Evolutionary conservation across 257 asterid species (phyloP).

Genomic region (Nicotiana undulata): DNA sequence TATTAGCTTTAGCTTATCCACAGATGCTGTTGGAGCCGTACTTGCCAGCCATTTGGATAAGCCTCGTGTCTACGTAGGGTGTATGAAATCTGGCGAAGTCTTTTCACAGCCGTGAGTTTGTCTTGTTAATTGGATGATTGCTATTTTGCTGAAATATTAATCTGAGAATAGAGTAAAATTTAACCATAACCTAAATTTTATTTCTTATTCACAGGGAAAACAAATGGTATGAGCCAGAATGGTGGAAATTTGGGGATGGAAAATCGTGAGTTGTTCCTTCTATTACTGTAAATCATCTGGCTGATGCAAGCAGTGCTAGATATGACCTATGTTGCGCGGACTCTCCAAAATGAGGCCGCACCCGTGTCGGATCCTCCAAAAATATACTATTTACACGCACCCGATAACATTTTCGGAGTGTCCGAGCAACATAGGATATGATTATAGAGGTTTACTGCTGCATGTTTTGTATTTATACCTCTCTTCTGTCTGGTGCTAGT

Average conservation of each 20-base stretch:
- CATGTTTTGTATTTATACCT: background rate
- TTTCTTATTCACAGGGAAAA: slow-evolving; percentile 41
- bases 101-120: slow-evolving; percentile 70
- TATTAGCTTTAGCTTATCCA: slow-evolving; percentile 11
- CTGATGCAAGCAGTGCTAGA: background rate
- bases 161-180: background rate
- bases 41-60: slow-evolving; percentile 71
- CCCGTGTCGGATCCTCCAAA: too few species aligned
- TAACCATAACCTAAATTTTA: background rate
- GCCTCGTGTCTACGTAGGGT: slow-evolving; percentile 73
- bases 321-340: too few species aligned
- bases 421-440: too few species aligned
- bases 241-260: slow-evolving; percentile 98
- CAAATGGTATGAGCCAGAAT: slow-evolving; percentile 93
- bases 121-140: background rate
- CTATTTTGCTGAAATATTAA: background rate
- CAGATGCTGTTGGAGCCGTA: slow-evolving; percentile 74
- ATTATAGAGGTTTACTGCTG: background rate
- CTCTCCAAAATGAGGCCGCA: too few species aligned
- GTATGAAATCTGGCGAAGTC: slow-evolving; percentile 96
- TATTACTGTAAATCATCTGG: slow-evolving; percentile 5
- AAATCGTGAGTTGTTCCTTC: slow-evolving; percentile 59
- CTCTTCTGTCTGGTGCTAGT: background rate
- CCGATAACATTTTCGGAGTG: too few species aligned
- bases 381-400: too few species aligned